Base-by-base conservation (phyloP, 495 filamentous ascomycete species). In the Jackrogersella multiformis region DNA sequence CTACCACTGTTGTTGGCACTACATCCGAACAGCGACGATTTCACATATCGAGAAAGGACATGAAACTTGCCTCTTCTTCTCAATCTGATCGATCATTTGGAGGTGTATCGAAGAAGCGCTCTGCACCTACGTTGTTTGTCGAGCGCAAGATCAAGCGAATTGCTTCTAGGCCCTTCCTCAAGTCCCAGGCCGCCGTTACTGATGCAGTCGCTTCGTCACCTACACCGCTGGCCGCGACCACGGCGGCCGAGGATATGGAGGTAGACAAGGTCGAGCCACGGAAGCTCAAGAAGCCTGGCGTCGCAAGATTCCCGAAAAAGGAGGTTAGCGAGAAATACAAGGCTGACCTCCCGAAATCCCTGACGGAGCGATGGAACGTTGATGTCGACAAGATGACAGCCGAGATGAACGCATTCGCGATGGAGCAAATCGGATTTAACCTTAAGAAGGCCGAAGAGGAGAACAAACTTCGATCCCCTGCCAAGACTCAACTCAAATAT, bases 321-420 rank as follows among this genome's bases (percentile, higher is more conserved):
- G 16, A 30, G 45, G 26, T 26, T 18, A 34, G 21, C 21, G 30
- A 63, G 18, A 65, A 53, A 67, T 76, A 73, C 58, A 74, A 75
- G 55, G 73, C 78, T 8, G 63, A 64, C 13, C 72, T 82, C 2
- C 78, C 80, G 1, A 76, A 78, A 5, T 81, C 82, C 1, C 56
- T 79, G 44, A 72, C 73, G 23, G 69, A 78, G 10, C 79, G 76
- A 48, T 77, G 74, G 70, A 73, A 73, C 41, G 73, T 74, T 4
- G 74, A 80, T 56, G 76, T 79, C 68, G 78, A 84, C 16, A 72
- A 78, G 58, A 72, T 86, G 16, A 74, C 80, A 1, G 74, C 74
- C 2, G 79, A 82, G 9, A 82, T 85, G 82, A 76, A 86, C 38
- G 72, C 74, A 7, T 85, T 79, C 60, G 79, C 82, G 4, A 68